A percentile compares a stretch with the other conserved stretches of the same genome.
Conservation (phyloP, 2,329 filamentous ascomycete species). For the Ophiocordyceps camponoti-rufipedis region DNA sequence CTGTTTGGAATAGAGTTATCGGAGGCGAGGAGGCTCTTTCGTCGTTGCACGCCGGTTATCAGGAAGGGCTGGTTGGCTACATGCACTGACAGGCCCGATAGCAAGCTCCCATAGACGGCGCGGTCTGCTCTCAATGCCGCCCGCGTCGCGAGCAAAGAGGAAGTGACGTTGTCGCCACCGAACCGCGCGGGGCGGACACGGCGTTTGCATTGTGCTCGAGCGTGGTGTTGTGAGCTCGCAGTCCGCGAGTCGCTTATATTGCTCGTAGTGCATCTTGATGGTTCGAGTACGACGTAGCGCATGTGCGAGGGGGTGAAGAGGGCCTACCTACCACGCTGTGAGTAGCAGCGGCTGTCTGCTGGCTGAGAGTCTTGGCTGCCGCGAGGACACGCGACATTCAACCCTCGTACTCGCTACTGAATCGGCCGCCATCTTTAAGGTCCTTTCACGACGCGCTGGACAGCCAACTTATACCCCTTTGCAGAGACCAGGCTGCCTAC, state of each 20-base stretch:
- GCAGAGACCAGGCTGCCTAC: too few species aligned
- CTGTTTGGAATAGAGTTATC: background rate
- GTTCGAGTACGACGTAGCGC: background rate
- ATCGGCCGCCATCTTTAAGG: too few species aligned
- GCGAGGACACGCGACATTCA: too few species aligned
- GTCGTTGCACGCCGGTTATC: background rate
- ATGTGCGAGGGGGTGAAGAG: background rate
- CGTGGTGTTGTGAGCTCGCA: background rate
- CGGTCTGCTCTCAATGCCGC: background rate
- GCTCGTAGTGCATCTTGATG: background rate
- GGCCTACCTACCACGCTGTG: background rate
- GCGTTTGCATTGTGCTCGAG: background rate
- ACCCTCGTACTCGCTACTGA: too few species aligned
- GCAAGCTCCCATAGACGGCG: constrained; percentile 3
- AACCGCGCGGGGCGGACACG: background rate
- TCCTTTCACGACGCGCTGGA: too few species aligned
- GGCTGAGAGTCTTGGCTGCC: background rate
- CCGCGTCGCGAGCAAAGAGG: background rate
- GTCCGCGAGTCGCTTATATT: background rate
- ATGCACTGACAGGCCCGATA: constrained; percentile 1
- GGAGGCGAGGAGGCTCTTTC: background rate
- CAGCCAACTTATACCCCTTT: too few species aligned
- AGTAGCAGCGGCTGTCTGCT: background rate
- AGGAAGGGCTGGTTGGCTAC: background rate
- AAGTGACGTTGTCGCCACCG: background rate